Percentiles rank a stretch among this genome's conserved stretches.
Conservation (phyloP, 495 filamentous ascomycete species). For the Lasiosphaeria ovina region DNA sequence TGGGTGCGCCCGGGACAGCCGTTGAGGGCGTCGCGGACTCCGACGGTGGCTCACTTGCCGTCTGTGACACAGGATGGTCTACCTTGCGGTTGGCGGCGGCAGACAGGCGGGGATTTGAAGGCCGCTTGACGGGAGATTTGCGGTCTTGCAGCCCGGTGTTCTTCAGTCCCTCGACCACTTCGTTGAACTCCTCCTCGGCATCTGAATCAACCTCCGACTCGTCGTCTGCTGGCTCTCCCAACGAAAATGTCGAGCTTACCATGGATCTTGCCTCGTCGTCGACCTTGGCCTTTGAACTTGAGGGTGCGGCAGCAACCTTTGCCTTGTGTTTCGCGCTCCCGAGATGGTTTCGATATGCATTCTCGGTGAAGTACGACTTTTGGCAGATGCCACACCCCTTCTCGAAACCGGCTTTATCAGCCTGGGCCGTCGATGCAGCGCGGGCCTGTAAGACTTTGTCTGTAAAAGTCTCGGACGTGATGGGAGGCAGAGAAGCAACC, state of each 20-base stretch:
- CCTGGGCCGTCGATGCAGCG: conserved; percentile 75
- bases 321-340: conserved; percentile 87
- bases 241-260: conserved; percentile 85
- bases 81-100: conserved; percentile 43
- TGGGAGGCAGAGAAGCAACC: conserved; percentile 85
- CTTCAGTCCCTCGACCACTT: conserved; percentile 76
- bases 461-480: conserved; percentile 88
- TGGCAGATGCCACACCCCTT: conserved; percentile 78
- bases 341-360: conserved; percentile 90
- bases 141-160: conserved; percentile 65
- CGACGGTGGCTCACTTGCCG: conserved; percentile 33
- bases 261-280: conserved; percentile 80
- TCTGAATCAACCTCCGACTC: conserved; percentile 55
- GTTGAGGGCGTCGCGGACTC: conserved; percentile 33
- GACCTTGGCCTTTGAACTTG: conserved; percentile 30
- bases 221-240: conserved; percentile 69
- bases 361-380: conserved; percentile 93
- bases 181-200: conserved; percentile 70
- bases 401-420: conserved; percentile 86
- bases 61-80: conserved; percentile 35
- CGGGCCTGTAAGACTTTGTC: conserved; percentile 96
- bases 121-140: conserved; percentile 52
- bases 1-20: conserved; percentile 23
- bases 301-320: conserved; percentile 47
- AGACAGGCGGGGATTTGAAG: conserved; percentile 56